Evolutionary conservation across 345 rosid genomes (phyloP).

Genomic region (Ricinus communis): DNA sequence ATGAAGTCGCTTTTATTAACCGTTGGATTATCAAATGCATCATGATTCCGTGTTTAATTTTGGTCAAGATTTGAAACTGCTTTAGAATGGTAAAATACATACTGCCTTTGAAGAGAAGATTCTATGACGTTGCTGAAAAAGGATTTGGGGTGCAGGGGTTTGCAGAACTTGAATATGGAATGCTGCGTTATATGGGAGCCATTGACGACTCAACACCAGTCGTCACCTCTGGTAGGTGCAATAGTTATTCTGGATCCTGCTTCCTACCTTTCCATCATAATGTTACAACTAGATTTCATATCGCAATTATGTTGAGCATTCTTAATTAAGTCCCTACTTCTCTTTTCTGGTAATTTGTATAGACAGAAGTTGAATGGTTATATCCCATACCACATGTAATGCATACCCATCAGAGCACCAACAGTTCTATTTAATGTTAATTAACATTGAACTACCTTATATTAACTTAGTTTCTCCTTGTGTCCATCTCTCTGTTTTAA

Average conservation of each 20-base stretch:
- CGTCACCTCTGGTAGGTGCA: constrained; percentile 56
- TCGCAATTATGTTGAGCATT: background rate
- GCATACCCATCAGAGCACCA: background rate
- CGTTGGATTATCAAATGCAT: too few species aligned
- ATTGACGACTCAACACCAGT: constrained; percentile 82
- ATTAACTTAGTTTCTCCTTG: background rate
- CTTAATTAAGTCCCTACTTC: background rate
- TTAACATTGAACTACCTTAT: background rate
- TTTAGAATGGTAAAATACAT: too few species aligned
- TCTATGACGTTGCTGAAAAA: constrained; percentile 1
- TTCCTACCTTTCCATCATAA: background rate
- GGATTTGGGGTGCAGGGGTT: constrained; percentile 62
- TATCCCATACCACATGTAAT: too few species aligned
- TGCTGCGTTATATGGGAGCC: constrained; percentile 89
- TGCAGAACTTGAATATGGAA: constrained; percentile 96
- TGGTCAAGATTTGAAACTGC: too few species aligned
- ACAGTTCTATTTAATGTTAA: background rate
- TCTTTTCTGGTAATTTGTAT: background rate
- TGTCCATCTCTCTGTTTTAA: background rate
- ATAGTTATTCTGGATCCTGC: background rate
- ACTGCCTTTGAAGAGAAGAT: too few species aligned
- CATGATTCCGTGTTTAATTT: too few species aligned
- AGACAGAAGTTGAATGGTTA: background rate
- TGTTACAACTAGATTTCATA: background rate
- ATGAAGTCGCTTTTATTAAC: too few species aligned